Conservation (phyloP, 2,329 filamentous ascomycete species). For the Trichoderma harzianum region DNA sequence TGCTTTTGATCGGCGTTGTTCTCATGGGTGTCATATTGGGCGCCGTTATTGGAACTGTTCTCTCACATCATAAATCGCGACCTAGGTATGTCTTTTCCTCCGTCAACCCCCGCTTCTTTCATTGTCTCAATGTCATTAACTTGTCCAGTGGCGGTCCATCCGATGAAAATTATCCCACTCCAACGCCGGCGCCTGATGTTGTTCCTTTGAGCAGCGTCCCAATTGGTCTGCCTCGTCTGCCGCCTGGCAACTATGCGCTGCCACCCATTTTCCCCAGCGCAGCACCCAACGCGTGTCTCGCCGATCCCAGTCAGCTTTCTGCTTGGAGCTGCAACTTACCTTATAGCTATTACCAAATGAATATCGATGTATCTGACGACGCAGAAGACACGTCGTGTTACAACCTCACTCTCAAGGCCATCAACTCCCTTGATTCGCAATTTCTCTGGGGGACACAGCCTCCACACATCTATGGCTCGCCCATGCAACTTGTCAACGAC, state of each 20-base stretch:
- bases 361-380: conserved; percentile 31
- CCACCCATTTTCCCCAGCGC: conserved; percentile 50
- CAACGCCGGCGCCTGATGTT: conserved; percentile 45
- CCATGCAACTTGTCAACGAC: conserved; percentile 51
- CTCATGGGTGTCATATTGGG: conserved; percentile 55
- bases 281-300: conserved; percentile 54
- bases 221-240: conserved; percentile 48
- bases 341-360: conserved; percentile 43
- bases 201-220: conserved; percentile 50
- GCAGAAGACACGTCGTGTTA: conserved; percentile 37
- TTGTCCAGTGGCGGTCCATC: background rate
- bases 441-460: conserved; percentile 56
- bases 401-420: conserved; percentile 36
- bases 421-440: conserved; percentile 38
- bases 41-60: conserved; percentile 41
- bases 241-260: conserved; percentile 55
- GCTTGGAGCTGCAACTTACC: conserved; percentile 63
- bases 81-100: background rate
- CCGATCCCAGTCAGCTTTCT: conserved; percentile 49
- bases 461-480: conserved; percentile 39
- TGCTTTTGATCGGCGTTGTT: conserved; percentile 47
- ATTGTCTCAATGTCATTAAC: background rate
- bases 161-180: conserved; percentile 26
- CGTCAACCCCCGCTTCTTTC: background rate
- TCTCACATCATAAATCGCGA: conserved; percentile 20